These are phyloP conservation scores for Lophiostoma macrostomum DNA, from an alignment of 495 filamentous ascomycete genomes.

Conservation along the genomic window DNA sequence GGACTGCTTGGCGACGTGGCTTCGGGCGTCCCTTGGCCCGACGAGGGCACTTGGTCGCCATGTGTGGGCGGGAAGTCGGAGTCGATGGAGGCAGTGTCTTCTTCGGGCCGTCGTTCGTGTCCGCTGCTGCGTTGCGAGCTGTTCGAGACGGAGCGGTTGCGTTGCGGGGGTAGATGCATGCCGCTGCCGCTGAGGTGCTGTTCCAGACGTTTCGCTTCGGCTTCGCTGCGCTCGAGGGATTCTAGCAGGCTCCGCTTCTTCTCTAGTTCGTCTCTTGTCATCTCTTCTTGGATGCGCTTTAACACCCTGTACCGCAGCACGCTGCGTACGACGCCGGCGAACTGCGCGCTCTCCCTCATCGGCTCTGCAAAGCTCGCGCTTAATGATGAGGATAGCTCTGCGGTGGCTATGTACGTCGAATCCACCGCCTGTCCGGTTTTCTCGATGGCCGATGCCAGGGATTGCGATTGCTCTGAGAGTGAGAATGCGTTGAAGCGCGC, in stretches of 20 bases:
- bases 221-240: constrained; percentile 81
- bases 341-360: constrained; percentile 95
- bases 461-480: constrained; percentile 80
- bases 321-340: constrained; percentile 86
- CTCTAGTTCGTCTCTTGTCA: constrained; percentile 85
- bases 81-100: constrained; percentile 81
- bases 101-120: constrained; percentile 44
- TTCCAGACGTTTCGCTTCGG: constrained; percentile 87
- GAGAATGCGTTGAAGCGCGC: constrained; percentile 97
- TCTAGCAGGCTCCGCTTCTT: constrained; percentile 79
- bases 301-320: constrained; percentile 85
- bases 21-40: constrained; percentile 49
- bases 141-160: constrained; percentile 64
- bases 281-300: constrained; percentile 94
- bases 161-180: constrained; percentile 31
- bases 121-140: constrained; percentile 45
- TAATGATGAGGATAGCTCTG: constrained; percentile 78
- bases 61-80: constrained; percentile 93
- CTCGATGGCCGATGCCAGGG: constrained; percentile 90
- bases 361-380: constrained; percentile 92
- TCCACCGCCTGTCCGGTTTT: constrained; percentile 92
- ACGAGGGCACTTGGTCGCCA: constrained; percentile 64
- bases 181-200: constrained; percentile 76
- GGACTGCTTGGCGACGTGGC: constrained; percentile 39
- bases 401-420: constrained; percentile 91